Conservation (phyloP, 108 stramenopile species). For the Fistulifera pelliculosa region DNA sequence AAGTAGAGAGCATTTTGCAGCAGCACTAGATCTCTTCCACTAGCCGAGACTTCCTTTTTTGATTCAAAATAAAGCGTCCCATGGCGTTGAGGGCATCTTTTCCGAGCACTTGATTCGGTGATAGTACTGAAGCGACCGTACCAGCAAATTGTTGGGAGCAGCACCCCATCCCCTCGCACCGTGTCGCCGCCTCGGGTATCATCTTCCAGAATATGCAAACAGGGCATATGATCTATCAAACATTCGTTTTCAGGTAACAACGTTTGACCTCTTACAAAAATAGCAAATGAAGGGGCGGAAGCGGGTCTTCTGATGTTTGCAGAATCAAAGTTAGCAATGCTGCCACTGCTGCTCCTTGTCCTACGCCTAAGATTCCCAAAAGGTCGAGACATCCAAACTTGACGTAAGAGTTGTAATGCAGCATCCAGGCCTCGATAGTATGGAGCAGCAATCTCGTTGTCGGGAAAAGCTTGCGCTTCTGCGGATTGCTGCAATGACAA, state of each 20-base stretch:
- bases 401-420: constrained; percentile 56
- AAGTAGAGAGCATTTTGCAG: constrained; percentile 37
- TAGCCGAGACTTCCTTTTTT: constrained; percentile 18
- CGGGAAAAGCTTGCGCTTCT: neutral
- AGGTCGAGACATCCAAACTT: constrained; percentile 64
- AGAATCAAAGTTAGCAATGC: constrained; percentile 51
- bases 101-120: neutral
- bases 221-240: constrained; percentile 16
- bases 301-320: neutral
- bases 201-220: constrained; percentile 23
- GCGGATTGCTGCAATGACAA: neutral
- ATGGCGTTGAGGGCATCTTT: constrained; percentile 15
- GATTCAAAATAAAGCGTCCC: constrained; percentile 30
- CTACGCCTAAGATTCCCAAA: constrained; percentile 70
- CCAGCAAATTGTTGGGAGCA: constrained; percentile 37
- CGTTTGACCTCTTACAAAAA: constrained; percentile 20
- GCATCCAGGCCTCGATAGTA: constrained; percentile 53
- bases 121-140: neutral
- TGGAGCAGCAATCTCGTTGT: no score
- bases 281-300: constrained; percentile 15
- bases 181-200: neutral
- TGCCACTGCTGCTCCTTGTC: constrained; percentile 66
- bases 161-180: neutral
- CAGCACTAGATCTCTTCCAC: constrained; percentile 16
- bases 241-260: constrained; percentile 28